Base-by-base conservation (phyloP, 2,329 filamentous ascomycete species). In the Stagonosporopsis rhizophila region DNA sequence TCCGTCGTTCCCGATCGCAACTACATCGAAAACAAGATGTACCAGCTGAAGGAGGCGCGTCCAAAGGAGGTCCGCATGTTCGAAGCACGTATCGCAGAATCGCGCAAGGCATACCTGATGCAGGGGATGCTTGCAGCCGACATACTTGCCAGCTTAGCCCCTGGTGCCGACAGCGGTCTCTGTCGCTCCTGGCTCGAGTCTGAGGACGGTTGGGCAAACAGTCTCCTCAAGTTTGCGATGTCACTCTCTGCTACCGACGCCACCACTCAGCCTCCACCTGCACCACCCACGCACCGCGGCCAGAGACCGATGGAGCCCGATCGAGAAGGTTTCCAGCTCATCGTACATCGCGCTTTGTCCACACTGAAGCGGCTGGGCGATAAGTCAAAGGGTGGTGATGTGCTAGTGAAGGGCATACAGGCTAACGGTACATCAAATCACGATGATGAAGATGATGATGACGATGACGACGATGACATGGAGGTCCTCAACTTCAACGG, bases 61-160 rank as follows among this genome's bases (percentile, higher is more conserved):
- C 69, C 71, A 0, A 69, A 68, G 41, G 67, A 73, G 44, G 67
- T 75, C 20, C 75, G 74, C 20, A 62, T 66, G 45, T 72, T 69
- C 17, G 79, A 81, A 62, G 70, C 89, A 0, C 84, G 87, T 0
- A 83, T 92, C 5, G 85, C 95, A 5, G 92, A 97, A 72, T 87
- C 86, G 4, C 87, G 95, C 53, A 96, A 96, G 75, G 89, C 95
- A 0, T 89, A 92, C 68, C 79, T 99, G 11, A 95, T 96, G 84
- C 95, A 99, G 77, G 93, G 92, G 1, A 85, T 98, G 67, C 82
- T 98, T 6, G 90, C 92, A 1, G 93, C 92, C 0, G 93, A 98
- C 65, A 96, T 98, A 47, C 79, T 98, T 3, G 87, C 92, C 0
- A 88, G 88, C 9, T 81, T 97, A 25, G 86, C 87, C 3, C 89